Base-by-base conservation (phyloP, 768 basidiomycete genomes). In the Termitomyces sp. region DNA sequence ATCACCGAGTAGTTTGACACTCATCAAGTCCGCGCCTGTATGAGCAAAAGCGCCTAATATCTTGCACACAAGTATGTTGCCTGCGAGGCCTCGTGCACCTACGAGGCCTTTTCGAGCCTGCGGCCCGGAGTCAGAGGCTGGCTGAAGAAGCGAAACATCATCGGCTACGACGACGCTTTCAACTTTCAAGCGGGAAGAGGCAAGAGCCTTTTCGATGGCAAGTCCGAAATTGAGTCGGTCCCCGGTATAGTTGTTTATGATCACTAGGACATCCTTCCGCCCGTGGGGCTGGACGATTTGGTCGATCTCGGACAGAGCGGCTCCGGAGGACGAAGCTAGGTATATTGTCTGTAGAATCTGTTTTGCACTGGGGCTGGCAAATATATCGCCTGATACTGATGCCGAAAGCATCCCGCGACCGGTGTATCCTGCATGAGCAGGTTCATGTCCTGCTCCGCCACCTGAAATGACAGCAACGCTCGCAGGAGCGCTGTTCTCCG, bases 191-290 rank as follows among this genome's bases (percentile, higher is more conserved):
- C 50, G 43, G 1, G 68, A 64, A 65, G 59, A 63, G 1, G 74
- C 71, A 10, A 77, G 71, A 8, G 82, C 82, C 62, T 80, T 80
- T 57, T 85, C 80, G 32, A 81, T 74, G 1, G 80, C 84, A 13
- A 85, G 74, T 1, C 84, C 84, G 61, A 85, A 85, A 62, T 84
- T 81, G 38, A 86, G 77, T 35, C 80, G 74, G 66, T 85, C 83
- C 0, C 82, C 84, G 1, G 80, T 81, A 59, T 79, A 81, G 65
- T 81, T 80, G 64, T 79, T 79, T 60, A 79, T 74, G 40, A 76
- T 67, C 8, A 70, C 70, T 3, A 81, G 63, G 20, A 81, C 72
- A 50, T 78, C 72, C 50, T 64, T 69, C 18, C 55, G 59, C 23
- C 5, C 54, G 57, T 38, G 18, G 16, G 3, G 26, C 30, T 23